Percentiles rank a stretch among this genome's conserved stretches.
These are phyloP conservation scores for Gossypioides kirkii DNA, from an alignment of 345 rosid genomes.

Conservation along the genomic window DNA sequence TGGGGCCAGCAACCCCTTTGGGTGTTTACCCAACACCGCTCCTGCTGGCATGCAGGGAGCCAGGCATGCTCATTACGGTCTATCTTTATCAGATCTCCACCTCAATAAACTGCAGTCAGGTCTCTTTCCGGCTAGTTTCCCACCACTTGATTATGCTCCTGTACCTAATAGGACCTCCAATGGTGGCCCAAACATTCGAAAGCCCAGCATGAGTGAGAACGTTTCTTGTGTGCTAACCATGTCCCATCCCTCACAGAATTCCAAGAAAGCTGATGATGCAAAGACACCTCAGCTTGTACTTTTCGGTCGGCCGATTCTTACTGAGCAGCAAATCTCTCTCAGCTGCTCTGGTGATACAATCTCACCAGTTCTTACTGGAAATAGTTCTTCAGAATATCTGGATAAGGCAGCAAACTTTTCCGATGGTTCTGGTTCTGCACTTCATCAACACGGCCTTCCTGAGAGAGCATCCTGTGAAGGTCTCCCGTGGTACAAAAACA, in stretches of 20 bases:
- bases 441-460: constrained; percentile 28
- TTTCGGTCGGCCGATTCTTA: constrained; percentile 57
- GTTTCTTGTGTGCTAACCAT: constrained; percentile 49
- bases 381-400: constrained; percentile 21
- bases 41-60: constrained; percentile 97
- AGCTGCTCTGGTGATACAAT: constrained; percentile 35
- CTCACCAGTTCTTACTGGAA: constrained; percentile 30
- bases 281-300: constrained; percentile 48
- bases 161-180: constrained; percentile 29
- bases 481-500: constrained; percentile 32
- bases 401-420: constrained; percentile 24
- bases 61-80: constrained; percentile 74
- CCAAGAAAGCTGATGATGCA: constrained; percentile 32
- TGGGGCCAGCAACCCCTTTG: constrained; percentile 43
- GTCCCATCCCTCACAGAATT: constrained; percentile 33
- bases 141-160: constrained; percentile 29
- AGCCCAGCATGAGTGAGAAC: constrained; percentile 31
- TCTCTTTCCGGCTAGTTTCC: constrained; percentile 33
- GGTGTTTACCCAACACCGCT: constrained; percentile 49
- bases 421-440: constrained; percentile 32
- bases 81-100: constrained; percentile 53
- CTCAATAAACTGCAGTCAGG: constrained; percentile 45
- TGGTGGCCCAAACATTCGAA: constrained; percentile 22
- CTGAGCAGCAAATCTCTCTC: constrained; percentile 56
- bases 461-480: constrained; percentile 30